A percentile compares a stretch with the other conserved stretches of the same genome.
phyloP scores from a whole-genome alignment of 2,329 filamentous ascomycete species.

The Colletotrichum horii region DNA sequence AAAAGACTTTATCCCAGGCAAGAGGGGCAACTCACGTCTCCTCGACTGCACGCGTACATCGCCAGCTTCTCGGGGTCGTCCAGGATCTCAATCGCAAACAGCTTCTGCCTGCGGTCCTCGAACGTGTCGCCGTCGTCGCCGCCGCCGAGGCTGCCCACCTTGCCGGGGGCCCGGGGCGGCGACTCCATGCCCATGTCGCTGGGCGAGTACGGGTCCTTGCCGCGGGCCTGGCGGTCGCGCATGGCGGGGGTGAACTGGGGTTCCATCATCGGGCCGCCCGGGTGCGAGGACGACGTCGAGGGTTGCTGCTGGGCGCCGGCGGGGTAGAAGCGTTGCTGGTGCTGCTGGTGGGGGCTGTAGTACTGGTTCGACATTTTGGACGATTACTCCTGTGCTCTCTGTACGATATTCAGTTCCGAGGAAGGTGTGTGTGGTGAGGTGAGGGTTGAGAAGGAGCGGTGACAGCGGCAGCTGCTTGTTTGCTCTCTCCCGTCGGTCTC shows the following conservation, averaged over 20 bases:
- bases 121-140: slow-evolving; percentile 43
- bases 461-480: not conserved
- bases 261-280: slow-evolving; percentile 22
- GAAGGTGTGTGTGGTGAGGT: not conserved
- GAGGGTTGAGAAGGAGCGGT: not conserved
- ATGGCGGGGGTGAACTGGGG: slow-evolving; percentile 50
- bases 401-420: not conserved
- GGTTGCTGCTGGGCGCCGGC: not conserved
- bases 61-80: slow-evolving; percentile 63
- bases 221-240: slow-evolving; percentile 64
- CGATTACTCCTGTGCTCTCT: not conserved
- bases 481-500: not conserved
- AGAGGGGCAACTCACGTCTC: slow-evolving; percentile 50
- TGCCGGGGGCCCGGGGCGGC: not conserved
- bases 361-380: slow-evolving; percentile 3
- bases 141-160: not conserved
- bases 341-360: slow-evolving; percentile 2
- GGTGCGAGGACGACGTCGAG: slow-evolving; percentile 2
- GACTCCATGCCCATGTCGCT: slow-evolving; percentile 28
- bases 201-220: slow-evolving; percentile 57
- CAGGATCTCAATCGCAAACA: slow-evolving; percentile 58
- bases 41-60: slow-evolving; percentile 60
- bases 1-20: not conserved
- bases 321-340: slow-evolving; percentile 9
- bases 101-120: slow-evolving; percentile 46